Conservation (phyloP, 371 early-diverging fungal species). For the Fennellomyces sp. region DNA sequence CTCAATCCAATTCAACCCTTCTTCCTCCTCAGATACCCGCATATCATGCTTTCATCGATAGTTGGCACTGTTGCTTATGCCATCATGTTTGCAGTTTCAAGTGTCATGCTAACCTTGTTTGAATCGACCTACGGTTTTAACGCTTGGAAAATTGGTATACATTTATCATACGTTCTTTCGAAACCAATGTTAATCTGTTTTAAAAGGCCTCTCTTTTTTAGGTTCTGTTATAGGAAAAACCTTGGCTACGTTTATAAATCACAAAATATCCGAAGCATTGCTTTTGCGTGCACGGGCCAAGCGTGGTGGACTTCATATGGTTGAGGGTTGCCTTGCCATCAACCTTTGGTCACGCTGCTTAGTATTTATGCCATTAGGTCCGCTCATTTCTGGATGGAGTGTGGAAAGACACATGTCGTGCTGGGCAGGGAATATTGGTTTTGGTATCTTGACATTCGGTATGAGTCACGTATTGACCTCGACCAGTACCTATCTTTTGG, state of each 20-base stretch:
- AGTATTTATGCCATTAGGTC: slow-evolving; percentile 40
- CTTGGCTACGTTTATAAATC: slow-evolving; percentile 30
- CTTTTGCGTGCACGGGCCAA: slow-evolving; percentile 19
- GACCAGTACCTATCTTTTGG: slow-evolving; percentile 41
- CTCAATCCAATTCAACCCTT: slow-evolving; percentile 8
- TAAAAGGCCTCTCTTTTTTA: slow-evolving; percentile 26
- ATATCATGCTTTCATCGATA: slow-evolving; percentile 44
- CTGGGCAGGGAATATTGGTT: slow-evolving; percentile 42
- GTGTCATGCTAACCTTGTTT: slow-evolving; percentile 36
- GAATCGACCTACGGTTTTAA: slow-evolving; percentile 32
- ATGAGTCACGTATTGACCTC: slow-evolving; percentile 24
- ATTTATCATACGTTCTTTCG: neutral
- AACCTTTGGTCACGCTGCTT: slow-evolving; percentile 36
- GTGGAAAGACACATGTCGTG: slow-evolving; percentile 32
- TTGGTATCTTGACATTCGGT: slow-evolving; percentile 36
- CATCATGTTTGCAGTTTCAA: slow-evolving; percentile 43
- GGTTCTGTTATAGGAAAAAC: slow-evolving; percentile 46
- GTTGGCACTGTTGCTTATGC: slow-evolving; percentile 54
- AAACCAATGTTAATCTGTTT: too few relatives aligned
- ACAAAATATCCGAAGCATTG: slow-evolving; percentile 21
- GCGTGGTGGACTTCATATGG: slow-evolving; percentile 19
- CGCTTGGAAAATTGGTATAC: slow-evolving; percentile 34
- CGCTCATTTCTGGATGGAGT: slow-evolving; percentile 49
- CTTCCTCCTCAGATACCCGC: slow-evolving; percentile 43
- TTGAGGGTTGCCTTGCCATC: slow-evolving; percentile 23